phyloP scores from a whole-genome alignment of 192 early-diverging fungal genomes.

The Gaertneriomyces semiglobifer region DNA sequence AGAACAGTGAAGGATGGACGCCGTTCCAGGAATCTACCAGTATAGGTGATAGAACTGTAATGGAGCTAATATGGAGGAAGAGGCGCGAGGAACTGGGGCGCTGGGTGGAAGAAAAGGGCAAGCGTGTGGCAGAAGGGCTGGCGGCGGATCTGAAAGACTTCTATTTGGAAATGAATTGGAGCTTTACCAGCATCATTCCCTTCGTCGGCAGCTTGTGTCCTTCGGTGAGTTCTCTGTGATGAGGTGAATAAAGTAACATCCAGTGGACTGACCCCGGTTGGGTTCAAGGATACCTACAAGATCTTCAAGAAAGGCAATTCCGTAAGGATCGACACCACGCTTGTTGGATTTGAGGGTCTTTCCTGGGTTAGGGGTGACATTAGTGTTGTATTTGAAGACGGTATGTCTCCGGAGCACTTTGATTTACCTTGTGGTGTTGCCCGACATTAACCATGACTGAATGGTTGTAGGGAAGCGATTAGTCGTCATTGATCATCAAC shows the following conservation, averaged over 20 bases:
- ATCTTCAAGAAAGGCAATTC: slow-evolving; percentile 26
- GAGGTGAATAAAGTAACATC: background rate
- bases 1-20: slow-evolving; percentile 46
- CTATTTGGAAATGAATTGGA: slow-evolving; percentile 48
- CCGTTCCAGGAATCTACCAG: slow-evolving; percentile 52
- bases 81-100: slow-evolving; percentile 32
- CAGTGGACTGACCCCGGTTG: background rate
- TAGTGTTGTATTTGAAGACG: slow-evolving; percentile 31
- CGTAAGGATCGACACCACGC: slow-evolving; percentile 50
- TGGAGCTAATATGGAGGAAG: slow-evolving; percentile 23
- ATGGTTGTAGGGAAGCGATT: slow-evolving; percentile 2
- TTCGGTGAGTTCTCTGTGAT: slow-evolving; percentile 20
- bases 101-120: slow-evolving; percentile 38
- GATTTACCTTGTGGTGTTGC: too few species aligned
- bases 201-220: slow-evolving; percentile 48
- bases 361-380: slow-evolving; percentile 52
- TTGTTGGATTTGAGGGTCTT: slow-evolving; percentile 54
- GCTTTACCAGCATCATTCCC: slow-evolving; percentile 40
- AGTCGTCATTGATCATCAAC: slow-evolving; percentile 48
- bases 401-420: too few species aligned
- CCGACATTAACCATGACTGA: too few species aligned
- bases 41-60: slow-evolving; percentile 42
- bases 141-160: slow-evolving; percentile 41
- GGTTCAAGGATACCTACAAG: slow-evolving; percentile 27
- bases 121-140: slow-evolving; percentile 25